A percentile compares a stretch with the other conserved stretches of the same genome.
These are phyloP conservation scores for Ceratocystis eucalypticola DNA, from an alignment of 2,329 filamentous ascomycete species.

Conservation along the genomic window DNA sequence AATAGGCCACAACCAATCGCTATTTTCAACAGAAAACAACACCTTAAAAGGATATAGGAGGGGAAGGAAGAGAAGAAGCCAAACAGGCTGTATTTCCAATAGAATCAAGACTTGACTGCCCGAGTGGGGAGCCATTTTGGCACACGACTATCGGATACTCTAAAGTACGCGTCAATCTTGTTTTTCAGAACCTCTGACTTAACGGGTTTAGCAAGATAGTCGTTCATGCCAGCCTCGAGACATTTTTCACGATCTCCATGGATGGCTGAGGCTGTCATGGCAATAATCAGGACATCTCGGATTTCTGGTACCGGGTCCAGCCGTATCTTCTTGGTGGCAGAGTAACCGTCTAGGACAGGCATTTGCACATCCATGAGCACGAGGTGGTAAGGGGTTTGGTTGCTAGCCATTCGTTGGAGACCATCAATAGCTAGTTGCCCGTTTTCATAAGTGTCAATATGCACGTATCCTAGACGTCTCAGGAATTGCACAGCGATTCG, in stretches of 20 bases:
- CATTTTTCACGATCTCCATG: conserved; percentile 92
- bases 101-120: background rate
- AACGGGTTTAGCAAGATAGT: conserved; percentile 93
- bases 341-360: conserved; percentile 85
- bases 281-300: conserved; percentile 76
- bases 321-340: conserved; percentile 73
- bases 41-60: background rate
- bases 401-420: conserved; percentile 55
- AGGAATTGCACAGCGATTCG: conserved; percentile 89
- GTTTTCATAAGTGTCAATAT: conserved; percentile 78
- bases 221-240: conserved; percentile 92
- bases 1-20: background rate
- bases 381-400: conserved; percentile 70
- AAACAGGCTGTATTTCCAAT: background rate
- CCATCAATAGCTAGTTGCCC: conserved; percentile 79
- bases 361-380: conserved; percentile 96
- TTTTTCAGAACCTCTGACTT: conserved; percentile 72
- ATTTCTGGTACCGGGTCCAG: conserved; percentile 64
- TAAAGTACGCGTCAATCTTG: conserved; percentile 54
- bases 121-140: conserved; percentile 22
- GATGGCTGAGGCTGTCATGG: conserved; percentile 93
- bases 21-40: background rate
- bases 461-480: conserved; percentile 65
- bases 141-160: conserved; percentile 25
- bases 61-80: conserved; percentile 6